A percentile compares a stretch with the other conserved stretches of the same genome.
Evolutionary conservation across 1,139 yeast genomes (phyloP).

Genomic region (Hyphopichia wangnamkhiaoensis): DNA sequence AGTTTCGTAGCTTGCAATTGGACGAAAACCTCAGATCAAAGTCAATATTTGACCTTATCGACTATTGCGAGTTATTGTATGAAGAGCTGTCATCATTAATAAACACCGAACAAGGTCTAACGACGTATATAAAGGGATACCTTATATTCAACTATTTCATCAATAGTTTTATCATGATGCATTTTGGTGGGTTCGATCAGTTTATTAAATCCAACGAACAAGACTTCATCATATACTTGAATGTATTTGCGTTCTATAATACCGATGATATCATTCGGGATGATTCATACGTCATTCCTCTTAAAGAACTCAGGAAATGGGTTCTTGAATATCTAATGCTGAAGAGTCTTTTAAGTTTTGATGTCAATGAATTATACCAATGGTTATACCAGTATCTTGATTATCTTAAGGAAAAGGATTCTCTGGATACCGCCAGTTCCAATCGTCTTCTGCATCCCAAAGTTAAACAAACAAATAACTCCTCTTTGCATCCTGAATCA

Average conservation of each 20-base stretch:
- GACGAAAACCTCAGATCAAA: slow-evolving; percentile 31
- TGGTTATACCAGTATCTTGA: slow-evolving; percentile 47
- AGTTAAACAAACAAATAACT: too few species aligned
- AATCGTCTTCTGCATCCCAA: too few species aligned
- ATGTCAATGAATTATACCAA: slow-evolving; percentile 37
- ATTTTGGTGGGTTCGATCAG: slow-evolving; percentile 45
- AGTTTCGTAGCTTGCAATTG: slow-evolving; percentile 39
- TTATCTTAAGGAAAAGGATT: slow-evolving; percentile 38
- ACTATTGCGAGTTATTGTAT: slow-evolving; percentile 42
- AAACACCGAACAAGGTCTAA: slow-evolving; percentile 20
- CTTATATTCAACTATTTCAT: slow-evolving; percentile 47
- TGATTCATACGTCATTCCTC: slow-evolving; percentile 22
- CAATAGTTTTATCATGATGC: slow-evolving; percentile 45
- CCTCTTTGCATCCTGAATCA: too few species aligned
- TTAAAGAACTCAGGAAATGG: slow-evolving; percentile 26
- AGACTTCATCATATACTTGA: slow-evolving; percentile 47
- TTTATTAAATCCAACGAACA: slow-evolving; percentile 40
- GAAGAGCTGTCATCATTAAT: slow-evolving; percentile 27
- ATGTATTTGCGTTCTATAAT: slow-evolving; percentile 45
- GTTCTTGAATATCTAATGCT: slow-evolving; percentile 32
- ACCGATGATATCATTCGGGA: slow-evolving; percentile 27
- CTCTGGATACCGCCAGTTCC: background rate
- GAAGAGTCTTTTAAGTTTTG: slow-evolving; percentile 35
- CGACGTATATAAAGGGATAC: slow-evolving; percentile 38
- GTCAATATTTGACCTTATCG: slow-evolving; percentile 46